Evolutionary conservation across 345 rosid species (phyloP).

Genomic region (Excoecaria cochinchinensis): DNA sequence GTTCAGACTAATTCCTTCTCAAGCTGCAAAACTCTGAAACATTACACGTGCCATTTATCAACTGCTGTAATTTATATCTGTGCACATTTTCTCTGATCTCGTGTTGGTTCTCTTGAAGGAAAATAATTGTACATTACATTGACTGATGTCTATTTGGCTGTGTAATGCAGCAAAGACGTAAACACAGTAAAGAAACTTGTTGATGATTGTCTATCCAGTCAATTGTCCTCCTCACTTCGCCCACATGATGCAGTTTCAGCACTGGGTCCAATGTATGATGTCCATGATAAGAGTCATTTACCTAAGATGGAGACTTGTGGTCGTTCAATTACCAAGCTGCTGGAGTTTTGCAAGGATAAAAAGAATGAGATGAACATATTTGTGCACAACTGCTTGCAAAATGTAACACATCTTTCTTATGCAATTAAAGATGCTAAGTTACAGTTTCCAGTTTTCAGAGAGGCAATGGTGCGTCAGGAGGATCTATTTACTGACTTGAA

Average conservation of each 20-base stretch:
- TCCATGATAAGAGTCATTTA: conserved; percentile 87
- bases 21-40: background rate
- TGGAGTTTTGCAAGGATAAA: conserved; percentile 65
- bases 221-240: conserved; percentile 81
- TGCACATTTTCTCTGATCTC: conserved; percentile 3
- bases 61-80: background rate
- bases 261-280: conserved; percentile 98
- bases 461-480: conserved; percentile 87
- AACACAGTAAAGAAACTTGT: conserved; percentile 90
- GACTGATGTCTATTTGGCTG: conserved; percentile 20
- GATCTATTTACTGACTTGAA: conserved; percentile 66
- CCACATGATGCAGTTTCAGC: conserved; percentile 99
- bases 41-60: background rate
- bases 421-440: conserved; percentile 82
- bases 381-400: conserved; percentile 83
- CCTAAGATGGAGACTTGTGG: conserved; percentile 79
- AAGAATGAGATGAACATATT: conserved; percentile 89
- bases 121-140: conserved; percentile 9
- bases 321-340: conserved; percentile 56
- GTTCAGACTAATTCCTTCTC: background rate
- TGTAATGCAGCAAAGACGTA: conserved; percentile 85
- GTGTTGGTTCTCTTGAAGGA: background rate
- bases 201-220: conserved; percentile 83
- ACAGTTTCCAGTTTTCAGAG: conserved; percentile 92
- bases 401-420: conserved; percentile 61